phyloP scores from a whole-genome alignment of 2,329 filamentous ascomycete genomes.

The Venturiaceae sp. region DNA sequence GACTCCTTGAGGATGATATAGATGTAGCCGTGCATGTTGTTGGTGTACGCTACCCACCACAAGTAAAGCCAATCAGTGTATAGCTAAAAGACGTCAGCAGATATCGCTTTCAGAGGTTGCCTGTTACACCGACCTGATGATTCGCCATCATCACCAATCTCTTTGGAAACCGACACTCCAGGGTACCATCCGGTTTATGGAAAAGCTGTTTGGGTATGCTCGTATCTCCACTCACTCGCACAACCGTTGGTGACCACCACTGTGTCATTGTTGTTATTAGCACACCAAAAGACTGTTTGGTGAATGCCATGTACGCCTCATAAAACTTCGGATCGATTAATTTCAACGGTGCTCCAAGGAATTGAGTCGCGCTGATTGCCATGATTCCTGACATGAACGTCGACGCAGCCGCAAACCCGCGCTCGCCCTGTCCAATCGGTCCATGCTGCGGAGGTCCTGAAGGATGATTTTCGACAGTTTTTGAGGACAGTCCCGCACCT shows the following conservation, averaged over 20 bases:
- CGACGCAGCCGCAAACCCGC: conserved; percentile 39
- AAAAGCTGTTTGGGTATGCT: conserved; percentile 68
- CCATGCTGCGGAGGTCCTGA: conserved; percentile 36
- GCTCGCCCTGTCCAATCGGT: conserved; percentile 36
- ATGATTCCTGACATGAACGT: conserved; percentile 40
- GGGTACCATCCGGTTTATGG: conserved; percentile 58
- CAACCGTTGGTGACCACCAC: conserved; percentile 76
- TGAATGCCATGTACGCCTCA: conserved; percentile 79
- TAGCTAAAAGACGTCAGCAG: conserved; percentile 35
- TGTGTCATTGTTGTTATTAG: conserved; percentile 71
- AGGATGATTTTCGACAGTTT: conserved; percentile 31
- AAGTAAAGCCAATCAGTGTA: conserved; percentile 91
- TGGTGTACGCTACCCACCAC: conserved; percentile 89
- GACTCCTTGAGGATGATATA: conserved; percentile 90
- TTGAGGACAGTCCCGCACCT: conserved; percentile 33
- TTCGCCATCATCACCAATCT: conserved; percentile 78
- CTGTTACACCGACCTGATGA: conserved; percentile 46
- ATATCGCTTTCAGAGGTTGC: neutral
- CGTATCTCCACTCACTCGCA: conserved; percentile 74
- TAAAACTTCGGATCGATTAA: conserved; percentile 67
- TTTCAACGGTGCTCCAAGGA: conserved; percentile 68
- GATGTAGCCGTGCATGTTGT: conserved; percentile 72
- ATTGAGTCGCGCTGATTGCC: conserved; percentile 56
- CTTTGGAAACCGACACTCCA: conserved; percentile 73
- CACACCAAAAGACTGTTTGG: conserved; percentile 75